phyloP scores from a whole-genome alignment of 768 basidiomycete species.

The Tephrocybe sp. region DNA sequence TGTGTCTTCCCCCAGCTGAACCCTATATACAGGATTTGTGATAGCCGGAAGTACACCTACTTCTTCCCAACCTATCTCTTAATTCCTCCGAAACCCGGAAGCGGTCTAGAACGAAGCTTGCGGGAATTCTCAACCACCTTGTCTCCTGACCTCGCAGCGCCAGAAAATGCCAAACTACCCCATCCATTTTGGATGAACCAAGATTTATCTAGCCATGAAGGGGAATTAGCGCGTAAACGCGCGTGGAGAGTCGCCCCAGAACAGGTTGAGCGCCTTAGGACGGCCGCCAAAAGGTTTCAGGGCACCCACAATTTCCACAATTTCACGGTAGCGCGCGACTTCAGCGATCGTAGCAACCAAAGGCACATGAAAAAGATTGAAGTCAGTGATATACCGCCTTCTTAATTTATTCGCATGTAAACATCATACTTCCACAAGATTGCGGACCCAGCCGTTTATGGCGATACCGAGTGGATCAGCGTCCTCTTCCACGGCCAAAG shows the following conservation, averaged over 20 bases:
- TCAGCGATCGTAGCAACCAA: constrained; percentile 76
- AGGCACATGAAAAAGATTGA: constrained; percentile 89
- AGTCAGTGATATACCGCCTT: constrained; percentile 36
- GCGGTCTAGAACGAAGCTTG: constrained; percentile 53
- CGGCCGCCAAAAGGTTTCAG: constrained; percentile 62
- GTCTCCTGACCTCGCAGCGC: constrained; percentile 17
- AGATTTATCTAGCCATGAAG: constrained; percentile 43
- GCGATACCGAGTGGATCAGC: constrained; percentile 92
- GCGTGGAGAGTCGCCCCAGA: constrained; percentile 63
- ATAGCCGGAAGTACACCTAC: constrained; percentile 97
- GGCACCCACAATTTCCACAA: constrained; percentile 98
- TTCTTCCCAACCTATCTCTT: constrained; percentile 93
- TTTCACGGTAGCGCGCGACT: constrained; percentile 89
- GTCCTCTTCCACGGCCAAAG: constrained; percentile 95
- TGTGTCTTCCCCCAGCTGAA: constrained; percentile 13
- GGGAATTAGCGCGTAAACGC: constrained; percentile 67
- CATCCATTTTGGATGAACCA: constrained; percentile 67
- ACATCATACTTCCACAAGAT: constrained; percentile 42
- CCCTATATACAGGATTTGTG: constrained; percentile 63
- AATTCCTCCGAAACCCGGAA: constrained; percentile 82
- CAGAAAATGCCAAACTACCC: constrained; percentile 13
- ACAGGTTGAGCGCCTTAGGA: constrained; percentile 57
- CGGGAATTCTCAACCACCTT: constrained; percentile 30
- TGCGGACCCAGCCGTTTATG: constrained; percentile 84
- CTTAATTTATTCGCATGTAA: not conserved